Conservation (phyloP, 2,329 filamentous ascomycete species). For the Bipolaris victoriae region DNA sequence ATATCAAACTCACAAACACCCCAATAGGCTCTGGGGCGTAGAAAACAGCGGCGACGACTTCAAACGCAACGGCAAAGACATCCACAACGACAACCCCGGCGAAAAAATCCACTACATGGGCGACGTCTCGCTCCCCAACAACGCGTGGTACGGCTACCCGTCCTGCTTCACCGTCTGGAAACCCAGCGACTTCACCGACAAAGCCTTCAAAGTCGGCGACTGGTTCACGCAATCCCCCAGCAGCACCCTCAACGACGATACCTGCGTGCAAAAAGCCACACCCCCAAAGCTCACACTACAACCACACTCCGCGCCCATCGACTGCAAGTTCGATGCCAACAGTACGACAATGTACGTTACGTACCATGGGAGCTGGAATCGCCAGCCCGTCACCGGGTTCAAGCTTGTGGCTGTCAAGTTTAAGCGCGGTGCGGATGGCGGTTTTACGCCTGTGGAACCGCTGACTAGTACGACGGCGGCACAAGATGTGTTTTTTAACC, state of each 20-base stretch:
- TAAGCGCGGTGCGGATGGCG: constrained; percentile 45
- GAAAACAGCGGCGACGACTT: constrained; percentile 74
- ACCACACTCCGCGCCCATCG: constrained; percentile 73
- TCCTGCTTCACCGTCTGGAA: constrained; percentile 71
- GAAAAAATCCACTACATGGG: constrained; percentile 77
- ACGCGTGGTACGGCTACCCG: constrained; percentile 72
- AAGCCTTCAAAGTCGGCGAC: constrained; percentile 56
- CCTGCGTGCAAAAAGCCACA: constrained; percentile 50
- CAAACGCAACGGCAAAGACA: constrained; percentile 62
- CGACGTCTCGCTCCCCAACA: constrained; percentile 52
- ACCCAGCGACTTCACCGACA: constrained; percentile 56
- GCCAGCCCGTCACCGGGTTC: constrained; percentile 57
- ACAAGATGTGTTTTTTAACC: constrained; percentile 63
- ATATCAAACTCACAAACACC: background rate
- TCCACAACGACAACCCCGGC: constrained; percentile 71
- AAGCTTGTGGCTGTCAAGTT: constrained; percentile 57
- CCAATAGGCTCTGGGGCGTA: constrained; percentile 54
- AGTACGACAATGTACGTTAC: constrained; percentile 66
- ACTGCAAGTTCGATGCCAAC: constrained; percentile 68
- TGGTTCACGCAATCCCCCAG: constrained; percentile 46
- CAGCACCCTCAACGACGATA: constrained; percentile 54
- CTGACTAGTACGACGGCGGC: constrained; percentile 56
- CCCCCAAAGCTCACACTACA: constrained; percentile 61
- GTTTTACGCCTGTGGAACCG: constrained; percentile 50
- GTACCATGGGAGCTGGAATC: constrained; percentile 73